Evolutionary conservation across 1,139 yeast species (phyloP), one percentile per base, ranked within the genome.

Genomic region (Yamadazyma aaseri): DNA sequence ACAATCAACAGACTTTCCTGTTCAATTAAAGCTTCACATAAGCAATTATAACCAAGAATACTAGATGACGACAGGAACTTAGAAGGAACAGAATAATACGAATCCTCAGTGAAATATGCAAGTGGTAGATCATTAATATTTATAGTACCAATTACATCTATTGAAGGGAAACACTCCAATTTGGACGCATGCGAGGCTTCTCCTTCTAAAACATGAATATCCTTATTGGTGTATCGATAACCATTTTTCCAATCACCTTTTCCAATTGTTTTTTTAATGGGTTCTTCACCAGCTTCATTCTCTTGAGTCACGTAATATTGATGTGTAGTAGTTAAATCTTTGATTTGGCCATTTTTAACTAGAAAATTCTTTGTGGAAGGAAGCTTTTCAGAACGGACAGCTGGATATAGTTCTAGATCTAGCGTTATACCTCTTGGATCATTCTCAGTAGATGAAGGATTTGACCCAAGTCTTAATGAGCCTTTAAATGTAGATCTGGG

Each of bases 101-200:
- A 61, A 33, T 81, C 89, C 1, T 76, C 76, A 36, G 76, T 71
- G 23, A 76, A 63, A 45, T 71, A 76, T 49, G 81, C 80, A 3
- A 79, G 67, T 0, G 87, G 85, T 4, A 86, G 50, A 2, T 59
- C 53, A 0, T 50, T 48, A 11, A 50, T 49, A 6, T 65, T 63
- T 7, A 79, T 57, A 44, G 86, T 79, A 0, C 89, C 89, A 21
- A 86, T 48, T 4, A 89, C 63, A 51, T 82, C 87, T 17, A 86
- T 51, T 0, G 81, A 79, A 0, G 79, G 65, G 3, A 43, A 36
- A 0, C 78, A 65, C 3, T 60, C 53, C 18, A 78, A 65, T n/a
- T 55, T 56, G 12, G 77, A 53, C 2, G 65, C 58, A 14, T 64
- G 62, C 17, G 67, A 65, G 21, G 81, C 58, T 2, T 70, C 68